Conservation (phyloP, 1,284 basidiomycete genomes). For the Ceratobasidium sp. region DNA sequence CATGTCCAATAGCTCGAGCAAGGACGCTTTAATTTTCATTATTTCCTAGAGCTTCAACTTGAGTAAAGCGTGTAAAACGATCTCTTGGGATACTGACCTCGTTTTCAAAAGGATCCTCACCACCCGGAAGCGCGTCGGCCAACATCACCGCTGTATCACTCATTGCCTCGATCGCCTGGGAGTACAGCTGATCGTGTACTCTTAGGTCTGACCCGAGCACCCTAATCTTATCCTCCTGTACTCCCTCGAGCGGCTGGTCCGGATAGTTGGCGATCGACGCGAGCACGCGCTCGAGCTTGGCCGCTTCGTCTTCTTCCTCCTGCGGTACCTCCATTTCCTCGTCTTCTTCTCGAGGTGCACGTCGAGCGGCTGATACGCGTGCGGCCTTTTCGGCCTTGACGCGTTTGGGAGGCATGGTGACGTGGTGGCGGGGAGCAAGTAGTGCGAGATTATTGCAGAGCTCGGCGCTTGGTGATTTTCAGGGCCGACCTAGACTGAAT, state of each 20-base stretch:
- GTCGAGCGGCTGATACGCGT: constrained; percentile 15
- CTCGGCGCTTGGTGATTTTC: constrained; percentile 63
- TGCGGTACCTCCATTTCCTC: constrained; percentile 48
- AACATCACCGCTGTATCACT: constrained; percentile 59
- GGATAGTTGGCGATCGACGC: constrained; percentile 64
- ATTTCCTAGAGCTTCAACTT: constrained; percentile 61
- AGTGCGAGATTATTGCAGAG: constrained; percentile 48
- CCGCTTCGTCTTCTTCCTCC: constrained; percentile 61
- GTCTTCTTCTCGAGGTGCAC: constrained; percentile 57
- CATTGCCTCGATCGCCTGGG: constrained; percentile 31
- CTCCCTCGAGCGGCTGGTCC: constrained; percentile 69
- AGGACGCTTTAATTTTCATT: constrained; percentile 70
- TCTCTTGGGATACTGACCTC: constrained; percentile 59
- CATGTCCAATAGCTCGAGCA: constrained; percentile 76
- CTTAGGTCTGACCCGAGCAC: constrained; percentile 37
- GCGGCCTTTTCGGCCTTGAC: constrained; percentile 23
- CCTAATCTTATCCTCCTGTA: constrained; percentile 39
- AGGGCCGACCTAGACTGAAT: constrained; percentile 56
- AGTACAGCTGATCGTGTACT: constrained; percentile 41
- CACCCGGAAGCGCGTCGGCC: constrained; percentile 72
- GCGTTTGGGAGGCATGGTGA: constrained; percentile 29
- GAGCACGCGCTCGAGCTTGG: constrained; percentile 60
- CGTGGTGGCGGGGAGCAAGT: not conserved
- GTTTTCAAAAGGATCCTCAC: constrained; percentile 64
- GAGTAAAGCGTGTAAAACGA: not conserved